Percentiles rank a stretch among this genome's conserved stretches.
Conservation (phyloP, 192 early-diverging fungal genomes). For the Martensiomyces pterosporus region DNA sequence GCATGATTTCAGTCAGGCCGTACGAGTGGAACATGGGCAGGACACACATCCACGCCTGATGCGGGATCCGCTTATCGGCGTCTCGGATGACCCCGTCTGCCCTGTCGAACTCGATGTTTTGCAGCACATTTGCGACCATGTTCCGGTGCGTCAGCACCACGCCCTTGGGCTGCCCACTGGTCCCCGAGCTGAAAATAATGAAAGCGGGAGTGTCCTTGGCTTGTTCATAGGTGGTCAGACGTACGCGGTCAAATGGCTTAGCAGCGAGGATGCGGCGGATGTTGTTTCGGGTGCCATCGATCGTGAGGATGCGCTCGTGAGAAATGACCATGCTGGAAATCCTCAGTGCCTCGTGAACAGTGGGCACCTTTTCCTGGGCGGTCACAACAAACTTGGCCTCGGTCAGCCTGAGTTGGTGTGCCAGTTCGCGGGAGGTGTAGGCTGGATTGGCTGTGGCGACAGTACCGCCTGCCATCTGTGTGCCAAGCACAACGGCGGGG, state of each 20-base stretch:
- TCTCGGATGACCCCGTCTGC: conserved; percentile 10
- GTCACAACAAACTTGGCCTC: conserved; percentile 66
- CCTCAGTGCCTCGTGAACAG: conserved; percentile 22
- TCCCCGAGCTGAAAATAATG: conserved; percentile 12
- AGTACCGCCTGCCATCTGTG: conserved; percentile 60
- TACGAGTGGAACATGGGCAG: conserved; percentile 77
- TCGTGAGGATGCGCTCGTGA: conserved; percentile 27
- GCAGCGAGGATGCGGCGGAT: conserved; percentile 10
- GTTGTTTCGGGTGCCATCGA: conserved; percentile 12
- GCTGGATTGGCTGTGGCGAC: conserved; percentile 77
- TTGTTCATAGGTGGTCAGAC: conserved; percentile 14
- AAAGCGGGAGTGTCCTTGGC: conserved; percentile 26
- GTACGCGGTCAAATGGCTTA: conserved; percentile 28
- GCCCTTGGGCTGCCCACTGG: conserved; percentile 70
- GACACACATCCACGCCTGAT: conserved; percentile 37
- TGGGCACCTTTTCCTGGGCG: conserved; percentile 11
- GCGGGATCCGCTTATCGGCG: conserved; percentile 12
- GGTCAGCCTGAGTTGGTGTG: conserved; percentile 53
- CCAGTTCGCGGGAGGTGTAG: conserved; percentile 57
- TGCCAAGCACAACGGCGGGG: conserved; percentile 59
- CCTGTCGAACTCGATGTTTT: conserved; percentile 51
- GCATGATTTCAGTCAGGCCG: conserved; percentile 53
- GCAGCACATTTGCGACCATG: conserved; percentile 71
- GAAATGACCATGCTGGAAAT: conserved; percentile 23
- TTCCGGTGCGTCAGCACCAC: conserved; percentile 78